Evolutionary conservation across 345 rosid genomes (phyloP), one percentile per base, ranked within the genome.

Genomic region (Moricandia arvensis): DNA sequence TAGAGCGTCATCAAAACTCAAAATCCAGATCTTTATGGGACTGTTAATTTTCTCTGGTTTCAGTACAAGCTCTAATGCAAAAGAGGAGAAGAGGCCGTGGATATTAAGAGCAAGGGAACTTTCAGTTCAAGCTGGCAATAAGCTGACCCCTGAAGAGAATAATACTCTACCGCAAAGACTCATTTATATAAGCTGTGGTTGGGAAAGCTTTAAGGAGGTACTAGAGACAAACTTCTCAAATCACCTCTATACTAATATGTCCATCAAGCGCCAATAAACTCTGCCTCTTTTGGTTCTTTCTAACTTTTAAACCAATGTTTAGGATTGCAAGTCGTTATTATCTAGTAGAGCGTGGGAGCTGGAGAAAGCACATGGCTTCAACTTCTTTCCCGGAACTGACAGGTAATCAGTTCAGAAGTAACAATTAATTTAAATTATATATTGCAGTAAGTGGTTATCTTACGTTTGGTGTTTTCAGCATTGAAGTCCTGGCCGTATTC

Each of bases 151-250:
- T 24, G 86, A 86, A 72, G 86, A 79, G 64, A 75, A 54, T 65
- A 83, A 79, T 35, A 71, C 78, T 38, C 86, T 88, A 51, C 98
- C 98, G 27, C 86, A 87, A 75, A 91, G 88, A 58, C 96, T 94
- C 45, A 88, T 94, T 74, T 94, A 94, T 59, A 94, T 94, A 80
- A 91, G 98, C 78, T 91, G 97, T 75, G 96, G 97, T 69, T 94
- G 98, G 98, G 95, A 90, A 80, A 94, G 93, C 86, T 94, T 91
- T 79, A 91, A 94, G 75, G 90, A 87, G 97, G 97, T 91, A 85
- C 45, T 51, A 33, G 15, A 66, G 64, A 49, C 47, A 49, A 60
- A 49, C 66, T 57, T 57, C 33, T 45, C 31, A 73, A 21, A 15
- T 41, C 54, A 70, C 10, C 43, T 77, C 12, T 61, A 38, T 26